Base-by-base conservation (phyloP, 2,329 filamentous ascomycete genomes). In the Microcyclospora tardicrescens region DNA sequence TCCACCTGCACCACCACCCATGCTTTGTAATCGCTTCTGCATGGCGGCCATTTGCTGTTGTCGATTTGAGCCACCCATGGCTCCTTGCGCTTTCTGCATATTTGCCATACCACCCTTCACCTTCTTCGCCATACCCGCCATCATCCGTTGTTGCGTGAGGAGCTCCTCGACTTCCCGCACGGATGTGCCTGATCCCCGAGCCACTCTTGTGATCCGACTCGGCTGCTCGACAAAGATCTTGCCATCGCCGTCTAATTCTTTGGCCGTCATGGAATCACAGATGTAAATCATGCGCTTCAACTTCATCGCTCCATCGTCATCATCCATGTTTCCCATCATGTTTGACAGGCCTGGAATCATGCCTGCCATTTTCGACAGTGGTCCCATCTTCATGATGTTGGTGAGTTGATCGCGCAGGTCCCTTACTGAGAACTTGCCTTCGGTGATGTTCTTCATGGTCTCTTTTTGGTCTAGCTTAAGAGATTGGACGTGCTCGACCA, bases 381-480 rank as follows among this genome's bases (percentile, higher is more conserved):
- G 91, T 0, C 91, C 91, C 91, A 98, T 96, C 67, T 98, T 98
- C 86, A 96, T 95, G 56, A 98, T 95, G 55, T 96, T 96, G 42
- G 81, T 82, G 10, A 98, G 77, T 58, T 98, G 93, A 59, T 98
- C 91, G 14, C 91, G 78, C 49, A 98, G 72, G 59, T 98, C 91
- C 39, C 91, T 81, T 28, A 98, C 75, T 0, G 91, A 94, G 62
- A 96, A 98, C 46, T 95, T 87, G 40, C 91, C 91, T 56, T 95
- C 89, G 6, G 85, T 82, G 49, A 98, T 93, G 66, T 98, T 89
- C 69, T 98, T 98, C 72, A 98, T 95, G 3, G 91, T 96, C 54
- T 96, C 89, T 64, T 98, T 96, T 50, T 95, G 91, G 61, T 96
- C 87, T 36, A 95, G 75, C 59, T 93, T 95, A 37, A 98, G 73